A percentile compares a stretch with the other conserved stretches of the same genome.
Evolutionary conservation across 106 monocot genomes (phyloP).

Genomic region (Allium cepa): DNA sequence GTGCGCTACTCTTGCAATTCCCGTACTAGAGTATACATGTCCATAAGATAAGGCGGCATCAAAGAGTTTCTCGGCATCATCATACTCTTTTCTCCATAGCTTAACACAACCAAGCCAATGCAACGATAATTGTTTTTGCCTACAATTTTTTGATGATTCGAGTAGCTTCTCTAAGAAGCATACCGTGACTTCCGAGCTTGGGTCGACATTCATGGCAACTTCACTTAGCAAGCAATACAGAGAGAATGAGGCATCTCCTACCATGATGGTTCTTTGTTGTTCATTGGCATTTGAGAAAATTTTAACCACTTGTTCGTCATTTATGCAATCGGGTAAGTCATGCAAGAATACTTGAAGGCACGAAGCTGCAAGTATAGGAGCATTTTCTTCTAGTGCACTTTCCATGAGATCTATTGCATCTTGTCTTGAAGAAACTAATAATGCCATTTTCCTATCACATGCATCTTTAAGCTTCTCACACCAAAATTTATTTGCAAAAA

Average conservation of each 20-base stretch:
- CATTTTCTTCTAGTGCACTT: conserved; percentile 77
- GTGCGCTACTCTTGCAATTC: conserved; percentile 62
- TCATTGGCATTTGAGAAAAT: conserved; percentile 48
- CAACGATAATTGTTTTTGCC: conserved; percentile 71
- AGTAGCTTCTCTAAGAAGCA: conserved; percentile 67
- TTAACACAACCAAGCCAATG: conserved; percentile 88
- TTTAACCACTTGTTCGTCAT: conserved; percentile 61
- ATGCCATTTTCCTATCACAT: conserved; percentile 79
- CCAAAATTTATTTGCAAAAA: conserved; percentile 90
- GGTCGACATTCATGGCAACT: conserved; percentile 61
- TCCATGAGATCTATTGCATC: conserved; percentile 89
- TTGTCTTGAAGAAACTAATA: conserved; percentile 61
- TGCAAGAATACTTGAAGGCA: conserved; percentile 76
- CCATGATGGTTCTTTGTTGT: conserved; percentile 42
- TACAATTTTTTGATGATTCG: conserved; percentile 38
- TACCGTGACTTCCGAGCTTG: conserved; percentile 51
- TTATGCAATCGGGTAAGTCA: conserved; percentile 59
- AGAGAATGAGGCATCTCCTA: conserved; percentile 64
- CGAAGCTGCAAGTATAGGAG: conserved; percentile 60
- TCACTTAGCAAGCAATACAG: conserved; percentile 87
- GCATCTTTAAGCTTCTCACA: conserved; percentile 85
- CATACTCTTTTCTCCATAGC: conserved; percentile 74
- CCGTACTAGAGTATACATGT: conserved; percentile 65
- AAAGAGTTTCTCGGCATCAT: conserved; percentile 62
- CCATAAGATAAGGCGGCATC: conserved; percentile 50